Evolutionary conservation across 305 asterid genomes (phyloP).

Genomic region (Fraxinus platypoda): DNA sequence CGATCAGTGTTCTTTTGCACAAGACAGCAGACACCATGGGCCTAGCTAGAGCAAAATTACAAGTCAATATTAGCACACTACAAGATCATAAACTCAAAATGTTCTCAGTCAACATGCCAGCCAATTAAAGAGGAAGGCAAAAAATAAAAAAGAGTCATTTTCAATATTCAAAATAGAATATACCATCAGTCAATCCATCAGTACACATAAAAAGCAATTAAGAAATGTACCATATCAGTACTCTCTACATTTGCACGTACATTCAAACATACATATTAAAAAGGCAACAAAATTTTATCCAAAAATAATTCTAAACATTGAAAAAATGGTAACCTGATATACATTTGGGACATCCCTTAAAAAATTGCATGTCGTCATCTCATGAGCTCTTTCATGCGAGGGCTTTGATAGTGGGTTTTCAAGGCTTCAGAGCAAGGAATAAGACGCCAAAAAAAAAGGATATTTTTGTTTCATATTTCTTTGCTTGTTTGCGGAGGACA

Average conservation of each 20-base stretch:
- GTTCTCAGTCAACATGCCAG: background rate
- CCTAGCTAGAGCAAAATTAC: constrained; percentile 48
- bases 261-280: too few species aligned
- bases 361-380: constrained; percentile 8
- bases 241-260: too few species aligned
- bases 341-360: background rate
- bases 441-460: background rate
- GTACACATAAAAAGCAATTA: constrained; percentile 8
- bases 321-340: background rate
- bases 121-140: constrained; percentile 6
- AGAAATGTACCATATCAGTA: background rate
- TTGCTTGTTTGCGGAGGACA: background rate
- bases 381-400: background rate
- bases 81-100: constrained; percentile 13
- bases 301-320: background rate
- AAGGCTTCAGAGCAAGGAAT: constrained; percentile 5
- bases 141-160: background rate
- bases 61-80: constrained; percentile 24
- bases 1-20: constrained; percentile 82
- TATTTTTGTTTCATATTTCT: background rate
- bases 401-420: constrained; percentile 14
- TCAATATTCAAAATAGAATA: constrained; percentile 3
- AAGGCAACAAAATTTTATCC: too few species aligned
- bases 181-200: background rate
- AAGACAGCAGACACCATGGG: constrained; percentile 84